Conservation (phyloP, 108 stramenopile species). For the Pinguiococcus pyrenoidosus region DNA sequence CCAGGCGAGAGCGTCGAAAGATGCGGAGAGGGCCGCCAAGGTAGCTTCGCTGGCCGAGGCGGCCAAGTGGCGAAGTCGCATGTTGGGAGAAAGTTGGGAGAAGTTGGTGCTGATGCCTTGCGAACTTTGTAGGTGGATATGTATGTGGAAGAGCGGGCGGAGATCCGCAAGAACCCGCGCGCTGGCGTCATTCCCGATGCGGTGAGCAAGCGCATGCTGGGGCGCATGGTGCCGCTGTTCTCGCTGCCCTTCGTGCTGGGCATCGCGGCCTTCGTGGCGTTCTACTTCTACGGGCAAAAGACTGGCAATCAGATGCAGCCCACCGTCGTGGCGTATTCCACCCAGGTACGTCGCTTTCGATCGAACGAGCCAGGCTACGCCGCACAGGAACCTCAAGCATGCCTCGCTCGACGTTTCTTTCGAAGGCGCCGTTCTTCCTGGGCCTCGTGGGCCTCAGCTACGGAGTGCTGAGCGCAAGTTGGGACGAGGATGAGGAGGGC, state of each 20-base stretch:
- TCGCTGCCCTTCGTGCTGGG: background rate
- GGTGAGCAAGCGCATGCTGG: slow-evolving; percentile 22
- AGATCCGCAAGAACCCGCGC: slow-evolving; percentile 7
- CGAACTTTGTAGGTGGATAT: no score
- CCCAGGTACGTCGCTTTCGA: no score
- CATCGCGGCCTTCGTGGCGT: slow-evolving; percentile 1
- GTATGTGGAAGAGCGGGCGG: slow-evolving; percentile 7
- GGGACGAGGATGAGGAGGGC: slow-evolving; percentile 7
- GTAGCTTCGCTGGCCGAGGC: no score
- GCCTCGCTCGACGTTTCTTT: no score
- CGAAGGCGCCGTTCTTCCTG: background rate
- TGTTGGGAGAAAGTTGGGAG: no score
- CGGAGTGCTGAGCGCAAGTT: background rate
- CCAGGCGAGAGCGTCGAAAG: no score
- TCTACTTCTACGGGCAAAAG: slow-evolving; percentile 5
- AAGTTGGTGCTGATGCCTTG: no score
- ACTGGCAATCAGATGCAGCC: background rate
- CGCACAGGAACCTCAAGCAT: no score
- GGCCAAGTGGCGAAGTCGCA: no score
- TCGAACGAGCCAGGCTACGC: no score
- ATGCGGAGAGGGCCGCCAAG: no score
- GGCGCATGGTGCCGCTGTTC: slow-evolving; percentile 10
- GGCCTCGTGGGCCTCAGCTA: slow-evolving; percentile 6
- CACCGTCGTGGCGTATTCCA: slow-evolving; percentile 1
- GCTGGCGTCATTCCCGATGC: slow-evolving; percentile 19